Evolutionary conservation across 2,329 filamentous ascomycete genomes (phyloP).

Genomic region (Fulvia fulva): DNA sequence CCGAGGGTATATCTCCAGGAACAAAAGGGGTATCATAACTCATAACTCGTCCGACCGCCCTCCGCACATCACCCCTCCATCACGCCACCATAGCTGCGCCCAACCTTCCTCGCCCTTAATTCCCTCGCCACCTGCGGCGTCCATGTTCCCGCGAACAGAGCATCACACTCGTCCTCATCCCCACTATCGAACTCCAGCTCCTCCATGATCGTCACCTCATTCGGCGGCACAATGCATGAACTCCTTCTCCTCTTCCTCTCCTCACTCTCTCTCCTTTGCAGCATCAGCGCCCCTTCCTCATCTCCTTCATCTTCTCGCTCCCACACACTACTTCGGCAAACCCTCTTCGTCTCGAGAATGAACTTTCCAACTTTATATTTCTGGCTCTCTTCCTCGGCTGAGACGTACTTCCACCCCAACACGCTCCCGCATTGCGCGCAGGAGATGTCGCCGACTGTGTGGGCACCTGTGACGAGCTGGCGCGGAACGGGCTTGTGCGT

Average conservation of each 20-base stretch:
- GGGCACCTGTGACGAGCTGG: slow-evolving; percentile 59
- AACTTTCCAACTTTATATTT: slow-evolving; percentile 65
- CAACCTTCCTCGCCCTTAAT: slow-evolving; percentile 38
- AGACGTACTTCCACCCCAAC: slow-evolving; percentile 63
- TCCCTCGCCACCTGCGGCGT: slow-evolving; percentile 50
- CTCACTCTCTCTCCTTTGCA: slow-evolving; percentile 33
- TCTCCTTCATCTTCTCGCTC: slow-evolving; percentile 37
- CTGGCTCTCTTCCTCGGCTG: slow-evolving; percentile 58
- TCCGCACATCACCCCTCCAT: neutral
- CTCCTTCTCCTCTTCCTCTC: slow-evolving; percentile 51
- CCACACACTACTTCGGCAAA: slow-evolving; percentile 51
- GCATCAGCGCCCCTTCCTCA: slow-evolving; percentile 19
- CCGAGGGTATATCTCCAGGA: neutral
- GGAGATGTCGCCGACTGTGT: slow-evolving; percentile 59
- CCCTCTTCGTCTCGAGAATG: slow-evolving; percentile 59
- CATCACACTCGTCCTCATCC: slow-evolving; percentile 65
- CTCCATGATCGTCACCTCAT: slow-evolving; percentile 16
- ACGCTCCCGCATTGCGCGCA: slow-evolving; percentile 55
- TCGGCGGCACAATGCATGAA: slow-evolving; percentile 19
- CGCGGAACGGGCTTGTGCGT: slow-evolving; percentile 54
- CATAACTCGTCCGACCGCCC: neutral
- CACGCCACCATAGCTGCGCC: slow-evolving; percentile 3
- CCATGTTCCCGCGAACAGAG: slow-evolving; percentile 61
- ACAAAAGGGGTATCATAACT: neutral
- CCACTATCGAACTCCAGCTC: slow-evolving; percentile 60